A percentile compares a stretch with the other conserved stretches of the same genome.
Conservation (phyloP, 1,139 yeast genomes). For the Geotrichum citri-aurantii region DNA sequence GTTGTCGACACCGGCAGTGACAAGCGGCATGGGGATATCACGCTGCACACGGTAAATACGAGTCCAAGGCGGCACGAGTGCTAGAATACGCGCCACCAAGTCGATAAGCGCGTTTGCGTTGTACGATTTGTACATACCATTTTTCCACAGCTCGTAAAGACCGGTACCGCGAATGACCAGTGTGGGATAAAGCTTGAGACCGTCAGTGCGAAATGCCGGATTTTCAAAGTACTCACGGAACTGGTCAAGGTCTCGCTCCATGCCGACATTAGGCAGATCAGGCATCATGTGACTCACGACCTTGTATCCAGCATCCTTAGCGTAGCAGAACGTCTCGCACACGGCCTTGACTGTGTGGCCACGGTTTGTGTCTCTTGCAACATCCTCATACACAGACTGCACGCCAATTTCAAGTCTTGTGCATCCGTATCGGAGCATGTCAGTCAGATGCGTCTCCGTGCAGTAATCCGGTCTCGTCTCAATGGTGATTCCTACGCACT, state of each 20-base stretch:
- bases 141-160: constrained; percentile 92
- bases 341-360: constrained; percentile 97
- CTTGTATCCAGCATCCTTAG: constrained; percentile 97
- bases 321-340: constrained; percentile 89
- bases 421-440: constrained; percentile 94
- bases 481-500: constrained; percentile 97
- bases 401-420: constrained; percentile 96
- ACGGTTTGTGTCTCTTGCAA: constrained; percentile 95
- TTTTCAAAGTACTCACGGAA: constrained; percentile 94
- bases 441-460: constrained; percentile 90
- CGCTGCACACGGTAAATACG: constrained; percentile 97
- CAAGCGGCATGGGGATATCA: constrained; percentile 99
- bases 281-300: constrained; percentile 99
- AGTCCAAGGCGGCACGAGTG: constrained; percentile 98
- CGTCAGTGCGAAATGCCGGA: constrained; percentile 96
- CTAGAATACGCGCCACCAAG: constrained; percentile 88
- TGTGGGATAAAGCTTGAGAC: constrained; percentile 91
- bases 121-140: constrained; percentile 88
- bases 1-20: constrained; percentile 95
- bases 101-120: constrained; percentile 93
- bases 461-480: constrained; percentile 99
- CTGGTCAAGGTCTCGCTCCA: constrained; percentile 96
- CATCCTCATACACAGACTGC: constrained; percentile 95
- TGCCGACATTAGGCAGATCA: constrained; percentile 95
- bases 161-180: constrained; percentile 97